Percentiles rank a stretch among this genome's conserved stretches.
phyloP scores from a whole-genome alignment of 176 grass and related monocot species.

The Oryza australiensis region DNA sequence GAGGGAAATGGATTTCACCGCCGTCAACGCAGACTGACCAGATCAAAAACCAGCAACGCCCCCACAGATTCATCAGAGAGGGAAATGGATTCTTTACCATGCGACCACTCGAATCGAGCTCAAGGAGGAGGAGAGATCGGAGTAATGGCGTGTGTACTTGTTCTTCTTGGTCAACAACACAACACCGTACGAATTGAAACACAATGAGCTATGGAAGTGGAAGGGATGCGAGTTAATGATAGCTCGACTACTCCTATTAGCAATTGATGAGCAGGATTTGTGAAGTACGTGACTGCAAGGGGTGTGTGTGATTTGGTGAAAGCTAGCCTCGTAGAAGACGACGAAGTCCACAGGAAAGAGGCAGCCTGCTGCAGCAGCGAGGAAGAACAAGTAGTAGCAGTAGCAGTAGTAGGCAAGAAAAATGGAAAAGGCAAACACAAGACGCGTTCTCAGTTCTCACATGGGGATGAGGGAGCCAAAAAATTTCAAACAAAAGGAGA shows the following conservation, averaged over 20 bases:
- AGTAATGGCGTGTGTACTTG: neutral
- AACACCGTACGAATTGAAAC: neutral
- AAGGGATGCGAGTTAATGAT: neutral
- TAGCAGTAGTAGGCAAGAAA: no score
- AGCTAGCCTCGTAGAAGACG: neutral
- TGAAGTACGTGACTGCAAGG: neutral
- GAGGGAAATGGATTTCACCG: no score
- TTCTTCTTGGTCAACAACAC: neutral
- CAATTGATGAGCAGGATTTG: neutral
- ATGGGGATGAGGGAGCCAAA: constrained; percentile 15
- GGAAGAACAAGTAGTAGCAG: neutral
- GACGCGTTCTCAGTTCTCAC: constrained; percentile 19
- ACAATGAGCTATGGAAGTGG: neutral
- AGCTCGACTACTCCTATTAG: no score
- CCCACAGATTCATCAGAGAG: constrained; percentile 18
- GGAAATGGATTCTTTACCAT: constrained; percentile 27
- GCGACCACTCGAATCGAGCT: neutral
- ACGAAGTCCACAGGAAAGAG: constrained; percentile 42
- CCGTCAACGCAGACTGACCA: neutral
- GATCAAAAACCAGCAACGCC: neutral
- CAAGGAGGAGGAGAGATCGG: neutral
- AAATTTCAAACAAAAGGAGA: constrained; percentile 28
- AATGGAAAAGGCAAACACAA: neutral
- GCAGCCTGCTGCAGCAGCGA: neutral
- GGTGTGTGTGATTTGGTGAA: neutral